A percentile compares a stretch with the other conserved stretches of the same genome.
phyloP scores from a whole-genome alignment of 306 rosid species.

The Prinsepia uniflora region DNA sequence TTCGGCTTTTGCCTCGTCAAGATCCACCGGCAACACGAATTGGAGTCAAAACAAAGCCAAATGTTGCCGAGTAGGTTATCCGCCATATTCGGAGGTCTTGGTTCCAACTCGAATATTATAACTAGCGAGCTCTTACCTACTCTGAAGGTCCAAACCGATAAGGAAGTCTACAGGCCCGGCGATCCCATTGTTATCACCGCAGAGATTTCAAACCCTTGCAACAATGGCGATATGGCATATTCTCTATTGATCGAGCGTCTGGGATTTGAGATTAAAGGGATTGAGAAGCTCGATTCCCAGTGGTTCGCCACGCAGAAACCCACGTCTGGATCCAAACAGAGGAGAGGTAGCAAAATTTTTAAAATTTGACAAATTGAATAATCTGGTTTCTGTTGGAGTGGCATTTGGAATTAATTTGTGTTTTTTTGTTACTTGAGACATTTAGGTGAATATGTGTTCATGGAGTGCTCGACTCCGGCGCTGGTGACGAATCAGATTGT shows the following conservation, averaged over 20 bases:
- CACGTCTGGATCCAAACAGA: conserved; percentile 65
- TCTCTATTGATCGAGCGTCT: conserved; percentile 76
- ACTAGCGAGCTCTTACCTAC: conserved; percentile 39
- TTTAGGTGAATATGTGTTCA: conserved; percentile 72
- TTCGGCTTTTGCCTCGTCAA: neutral
- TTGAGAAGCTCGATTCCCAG: conserved; percentile 81
- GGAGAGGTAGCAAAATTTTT: conserved; percentile 49
- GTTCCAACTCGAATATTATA: conserved; percentile 25
- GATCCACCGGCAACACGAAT: neutral
- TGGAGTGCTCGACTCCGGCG: conserved; percentile 59
- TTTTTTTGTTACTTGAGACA: conserved; percentile 6
- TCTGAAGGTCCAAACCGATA: conserved; percentile 69
- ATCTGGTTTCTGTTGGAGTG: neutral
- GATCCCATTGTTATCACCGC: conserved; percentile 69
- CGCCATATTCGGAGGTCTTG: conserved; percentile 57
- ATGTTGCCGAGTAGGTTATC: conserved; percentile 65
- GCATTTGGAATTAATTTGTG: conserved; percentile 13
- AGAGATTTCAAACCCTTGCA: conserved; percentile 58
- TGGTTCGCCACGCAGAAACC: conserved; percentile 94
- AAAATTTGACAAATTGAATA: neutral
- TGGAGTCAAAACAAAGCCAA: conserved; percentile 21
- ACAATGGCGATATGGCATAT: conserved; percentile 29
- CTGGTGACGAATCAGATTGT: conserved; percentile 74
- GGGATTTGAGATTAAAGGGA: conserved; percentile 75
- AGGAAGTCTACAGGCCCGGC: conserved; percentile 82